Evolutionary conservation across 129 eudicot genomes (phyloP), one percentile per base, ranked within the genome.

Genomic region (Calendula officinalis): DNA sequence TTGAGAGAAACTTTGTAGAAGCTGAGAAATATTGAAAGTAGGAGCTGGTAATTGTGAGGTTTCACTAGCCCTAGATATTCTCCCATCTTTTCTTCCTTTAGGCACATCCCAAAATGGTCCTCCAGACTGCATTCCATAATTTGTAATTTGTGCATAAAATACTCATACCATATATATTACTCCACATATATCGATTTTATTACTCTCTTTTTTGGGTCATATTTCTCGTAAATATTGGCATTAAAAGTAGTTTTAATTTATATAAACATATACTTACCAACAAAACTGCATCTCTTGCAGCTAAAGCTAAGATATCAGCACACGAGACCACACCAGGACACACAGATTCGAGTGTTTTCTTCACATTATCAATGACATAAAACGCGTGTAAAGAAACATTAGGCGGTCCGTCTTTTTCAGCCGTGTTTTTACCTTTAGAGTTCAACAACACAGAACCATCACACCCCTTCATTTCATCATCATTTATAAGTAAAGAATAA

Each of bases 101-200:
- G 89, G 91, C 60, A 86, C 95, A 41, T 74, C 74, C 97, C 97
- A 90, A 64, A 71, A 81, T 42, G 97, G 95, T 42, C 91, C 97
- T 64, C 97, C 89, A 14, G 88, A 69, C 95, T 90, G 69, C 66
- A 55, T 7, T 51, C 1, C 1, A 15, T 36, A 38, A 38, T 1
- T 53, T 40, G 32, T 52, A 53, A 14, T 54, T 40, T 67, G 41
- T 42, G 36, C 52, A 17, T 50, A 59, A 33, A 35, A 33, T 27
- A 67, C 11, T 35, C 41, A n/a, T 22, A 67, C 42, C 36, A 43
- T 43, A 42, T 42, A 10, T 42, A 11, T 4, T 8, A 43, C 13
- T 9, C 4, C 13, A 43, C 48, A 43, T 43, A 7, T 43, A 13
- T 10, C 13, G 13, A 13, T 2, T 43, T 13, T 43, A 43, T 43